These are phyloP conservation scores for Ustilago loliicola DNA, from an alignment of 1,284 basidiomycete species.

Conservation along the genomic window DNA sequence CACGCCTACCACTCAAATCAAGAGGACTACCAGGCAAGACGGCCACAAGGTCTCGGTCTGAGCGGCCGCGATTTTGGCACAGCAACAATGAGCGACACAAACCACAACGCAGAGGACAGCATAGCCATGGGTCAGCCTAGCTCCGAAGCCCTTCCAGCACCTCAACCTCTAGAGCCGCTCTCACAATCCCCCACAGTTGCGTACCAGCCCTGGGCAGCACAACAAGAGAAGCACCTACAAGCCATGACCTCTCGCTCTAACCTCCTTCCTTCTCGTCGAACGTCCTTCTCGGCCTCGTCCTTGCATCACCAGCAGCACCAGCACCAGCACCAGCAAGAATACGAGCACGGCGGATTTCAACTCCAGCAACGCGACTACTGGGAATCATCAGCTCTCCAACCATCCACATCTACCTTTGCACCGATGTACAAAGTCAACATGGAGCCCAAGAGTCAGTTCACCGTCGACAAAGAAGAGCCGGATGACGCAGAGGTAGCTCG, in stretches of 20 bases:
- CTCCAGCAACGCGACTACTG: slow-evolving; percentile 21
- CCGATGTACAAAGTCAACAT: slow-evolving; percentile 12
- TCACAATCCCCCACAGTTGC: slow-evolving; percentile 23
- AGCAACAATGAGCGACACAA: background rate
- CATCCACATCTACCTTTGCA: slow-evolving; percentile 11
- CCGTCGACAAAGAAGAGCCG: background rate
- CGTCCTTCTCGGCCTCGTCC: slow-evolving; percentile 8
- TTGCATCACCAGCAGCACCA: background rate
- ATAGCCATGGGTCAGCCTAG: slow-evolving; percentile 25
- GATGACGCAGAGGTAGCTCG: slow-evolving; percentile 4
- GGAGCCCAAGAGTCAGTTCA: slow-evolving; percentile 6
- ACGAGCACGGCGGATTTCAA: background rate
- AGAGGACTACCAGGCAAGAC: background rate
- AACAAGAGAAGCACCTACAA: slow-evolving; percentile 15
- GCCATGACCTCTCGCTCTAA: slow-evolving; percentile 15
- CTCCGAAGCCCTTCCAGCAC: slow-evolving; percentile 23
- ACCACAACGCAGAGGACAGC: slow-evolving; percentile 5
- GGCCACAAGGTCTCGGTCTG: slow-evolving; percentile 15
- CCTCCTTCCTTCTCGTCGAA: slow-evolving; percentile 9
- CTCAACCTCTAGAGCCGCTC: slow-evolving; percentile 32
- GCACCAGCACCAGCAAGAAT: background rate
- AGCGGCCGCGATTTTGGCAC: background rate
- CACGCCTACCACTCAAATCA: background rate
- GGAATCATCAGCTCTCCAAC: slow-evolving; percentile 26
- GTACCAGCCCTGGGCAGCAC: slow-evolving; percentile 23